Base-by-base conservation (phyloP, 306 rosid species). In the Vigna nakashimae region DNA sequence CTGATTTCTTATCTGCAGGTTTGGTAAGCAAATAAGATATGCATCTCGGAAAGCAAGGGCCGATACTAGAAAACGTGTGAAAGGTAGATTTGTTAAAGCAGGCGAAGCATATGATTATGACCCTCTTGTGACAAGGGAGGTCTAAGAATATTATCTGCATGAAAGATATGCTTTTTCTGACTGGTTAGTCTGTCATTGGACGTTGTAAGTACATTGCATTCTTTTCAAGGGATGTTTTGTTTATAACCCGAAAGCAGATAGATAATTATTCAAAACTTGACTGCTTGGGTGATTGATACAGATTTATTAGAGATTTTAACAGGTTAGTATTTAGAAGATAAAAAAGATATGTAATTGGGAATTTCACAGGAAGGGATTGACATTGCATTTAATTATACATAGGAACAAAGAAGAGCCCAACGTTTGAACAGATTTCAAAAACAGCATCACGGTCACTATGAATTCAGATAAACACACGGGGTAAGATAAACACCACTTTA, bases 41-140 rank as follows among this genome's bases (percentile, higher is more conserved):
- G 94, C 88, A 4, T 92, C 97, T 65, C 93, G 97, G 60, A 94
- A 94, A 86, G 93, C 93, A 58, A 90, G 98, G 85, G 97, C 98
- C 13, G 97, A 94, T 83, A 90, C 96, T 26, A 83, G 98, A 79
- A 94, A 90, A 83, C 92, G 97, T 6, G 93, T 92, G 64, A 92
- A 94, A 81, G 98, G 98, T 55, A 85, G 98, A 84, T 89, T 94
- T 80, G 96, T 90, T 74, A 89, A 90, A 84, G 89, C 91, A 52
- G 94, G 91, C 30, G 97, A 90, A 86, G 96, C 73, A 71, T 92
- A 87, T 82, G 97, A 92, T 70, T 84, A 84, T 55, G 97, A 94
- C 75, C 94, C 97, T 82, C 87, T 63, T 30, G 72, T 59, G 85
- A 57, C 74, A 34, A 79, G 76, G 43, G 83, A 79, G 77, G 38